Base-by-base conservation (phyloP, 129 eudicot genomes). In the Tanacetum coccineum region DNA sequence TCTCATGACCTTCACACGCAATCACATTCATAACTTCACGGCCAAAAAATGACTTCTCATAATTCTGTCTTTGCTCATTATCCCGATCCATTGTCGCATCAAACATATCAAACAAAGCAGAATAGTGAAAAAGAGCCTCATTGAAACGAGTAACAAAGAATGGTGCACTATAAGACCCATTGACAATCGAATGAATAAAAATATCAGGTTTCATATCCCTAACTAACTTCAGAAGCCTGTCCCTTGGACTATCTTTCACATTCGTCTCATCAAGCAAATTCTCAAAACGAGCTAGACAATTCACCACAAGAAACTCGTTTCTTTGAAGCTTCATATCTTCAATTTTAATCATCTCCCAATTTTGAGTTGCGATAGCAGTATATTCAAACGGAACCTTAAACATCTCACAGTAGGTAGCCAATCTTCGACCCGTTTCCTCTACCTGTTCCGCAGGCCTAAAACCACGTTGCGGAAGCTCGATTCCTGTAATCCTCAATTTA, bases 351-450 rank as follows among this genome's bases (percentile, higher is more conserved):
- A 32, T 71, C 55, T 83, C 93, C 88, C 88, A 82, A 7, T 81
- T 81, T 47, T 83, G 84, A 13, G 73, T 45, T 44, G 93, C 87
- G 51, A 89, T 79, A 39, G 87, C 84, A 4, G 77, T 76, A 59
- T 83, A 89, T 68, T 85, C 87, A 40, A 89, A 89, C 6, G 87
- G 89, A 8, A 89, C 90, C 13, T 78, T 51, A 59, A 83, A 85
- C 39, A 82, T 81, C 61, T 79, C 79, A 40, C 93, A 85, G 32
- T 83, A 89, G 15, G 66, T 73, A 10, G 78, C 81, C 78, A 89
- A 75, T 7, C 89, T 93, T 14, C 81, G 77, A 17, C 96, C 96
- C 0, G 96, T 83, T 74, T 89, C 93, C 68, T 85, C 93, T 25
- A 89, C 55, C 11, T 85, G 64, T 17, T 89, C 89, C 4, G 87